Percentiles rank a stretch among this genome's conserved stretches.
phyloP scores from a whole-genome alignment of 2,329 filamentous ascomycete species.

The Claviceps sp. region DNA sequence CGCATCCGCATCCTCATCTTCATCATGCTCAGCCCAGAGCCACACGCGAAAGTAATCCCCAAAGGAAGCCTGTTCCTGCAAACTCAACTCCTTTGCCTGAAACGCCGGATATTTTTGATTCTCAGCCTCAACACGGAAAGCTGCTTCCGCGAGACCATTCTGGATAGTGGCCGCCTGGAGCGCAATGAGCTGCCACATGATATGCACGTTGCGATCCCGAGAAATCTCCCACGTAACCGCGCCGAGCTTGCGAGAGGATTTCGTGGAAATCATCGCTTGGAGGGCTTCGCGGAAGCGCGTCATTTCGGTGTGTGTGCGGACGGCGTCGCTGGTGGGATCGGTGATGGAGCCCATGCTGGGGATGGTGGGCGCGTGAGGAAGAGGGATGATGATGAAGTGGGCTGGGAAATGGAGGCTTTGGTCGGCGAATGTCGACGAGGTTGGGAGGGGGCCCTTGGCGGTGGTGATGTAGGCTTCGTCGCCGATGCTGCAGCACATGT shows the following conservation, averaged over 20 bases:
- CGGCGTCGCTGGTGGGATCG: conserved; percentile 38
- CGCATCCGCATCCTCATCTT: no score
- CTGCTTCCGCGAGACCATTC: conserved; percentile 69
- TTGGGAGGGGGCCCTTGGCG: conserved; percentile 78
- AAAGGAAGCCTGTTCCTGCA: conserved; percentile 32
- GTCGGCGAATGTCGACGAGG: conserved; percentile 48
- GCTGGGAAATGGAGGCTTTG: conserved; percentile 60
- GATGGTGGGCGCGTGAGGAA: conserved; percentile 68
- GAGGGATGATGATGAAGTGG: conserved; percentile 84
- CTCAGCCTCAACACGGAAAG: conserved; percentile 78
- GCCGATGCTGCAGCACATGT: conserved; percentile 83
- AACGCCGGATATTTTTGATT: conserved; percentile 48
- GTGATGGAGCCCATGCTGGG: conserved; percentile 45
- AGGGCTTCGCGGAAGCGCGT: conserved; percentile 61
- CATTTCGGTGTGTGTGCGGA: conserved; percentile 67
- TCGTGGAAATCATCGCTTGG: conserved; percentile 60
- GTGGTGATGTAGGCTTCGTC: conserved; percentile 80
- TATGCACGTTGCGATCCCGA: conserved; percentile 66
- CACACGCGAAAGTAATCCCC: conserved; percentile 70
- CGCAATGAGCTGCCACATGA: conserved; percentile 88
- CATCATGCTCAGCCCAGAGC: conserved; percentile 48
- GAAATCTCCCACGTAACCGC: conserved; percentile 89
- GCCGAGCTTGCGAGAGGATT: conserved; percentile 49
- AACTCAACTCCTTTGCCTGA: conserved; percentile 31
- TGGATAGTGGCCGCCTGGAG: conserved; percentile 53